Conservation (phyloP, 2,329 filamentous ascomycete species). For the Trichoderma sp. region DNA sequence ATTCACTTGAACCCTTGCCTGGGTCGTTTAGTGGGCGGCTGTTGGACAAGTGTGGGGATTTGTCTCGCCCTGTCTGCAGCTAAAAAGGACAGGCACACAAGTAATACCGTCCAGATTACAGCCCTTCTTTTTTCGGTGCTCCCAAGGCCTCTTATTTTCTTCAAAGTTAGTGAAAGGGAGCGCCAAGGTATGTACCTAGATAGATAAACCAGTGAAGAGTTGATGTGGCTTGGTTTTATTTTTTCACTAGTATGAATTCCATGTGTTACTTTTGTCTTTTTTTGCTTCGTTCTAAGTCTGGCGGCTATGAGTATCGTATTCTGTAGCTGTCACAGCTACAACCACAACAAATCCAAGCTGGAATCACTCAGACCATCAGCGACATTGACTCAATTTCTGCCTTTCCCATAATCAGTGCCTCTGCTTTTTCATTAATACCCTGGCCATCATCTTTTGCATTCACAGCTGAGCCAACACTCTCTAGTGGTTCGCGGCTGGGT, state of each 20-base stretch:
- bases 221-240: neutral
- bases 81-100: neutral
- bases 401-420: neutral
- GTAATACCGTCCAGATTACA: neutral
- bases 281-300: neutral
- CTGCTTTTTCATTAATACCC: neutral
- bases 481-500: neutral
- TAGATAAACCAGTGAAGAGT: neutral
- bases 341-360: neutral
- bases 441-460: neutral
- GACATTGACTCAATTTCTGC: neutral
- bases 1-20: neutral
- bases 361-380: neutral
- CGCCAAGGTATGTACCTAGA: neutral
- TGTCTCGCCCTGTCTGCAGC: slow-evolving; percentile 5
- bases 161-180: neutral
- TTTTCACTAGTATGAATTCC: neutral
- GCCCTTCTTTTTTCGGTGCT: neutral
- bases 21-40: slow-evolving; percentile 1
- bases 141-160: neutral
- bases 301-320: neutral
- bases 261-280: neutral
- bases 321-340: neutral
- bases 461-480: neutral
- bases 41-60: neutral